Evolutionary conservation across 768 basidiomycete genomes (phyloP), one percentile per base, ranked within the genome.

Genomic region (Leccinellum luteum): DNA sequence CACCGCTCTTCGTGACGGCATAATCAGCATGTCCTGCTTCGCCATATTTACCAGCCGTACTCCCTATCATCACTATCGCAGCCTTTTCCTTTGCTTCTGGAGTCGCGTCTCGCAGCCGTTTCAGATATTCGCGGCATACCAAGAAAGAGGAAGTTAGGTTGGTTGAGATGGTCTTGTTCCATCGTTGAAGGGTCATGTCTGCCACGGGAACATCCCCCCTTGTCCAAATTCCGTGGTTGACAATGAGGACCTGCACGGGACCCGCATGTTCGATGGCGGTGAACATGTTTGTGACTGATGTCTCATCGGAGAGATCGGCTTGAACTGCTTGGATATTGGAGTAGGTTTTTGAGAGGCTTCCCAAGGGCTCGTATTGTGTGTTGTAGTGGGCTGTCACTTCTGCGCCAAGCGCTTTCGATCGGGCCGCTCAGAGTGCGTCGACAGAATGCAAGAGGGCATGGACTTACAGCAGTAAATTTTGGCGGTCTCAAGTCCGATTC

Each of bases 371-470:
- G 17, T 69, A 61, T 51, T 80, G 84, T 8, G 81, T 78, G 67
- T 87, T 84, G 69, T 85, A 91, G 65, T 90, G 86, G 0, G 87
- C 87, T 0, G 86, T 84, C 10, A 91, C 87, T 52, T 78, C 79
- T 0, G 89, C 86, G 9, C 86, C 87, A 61, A 86, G 85, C 44
- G 84, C 89, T 90, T 66, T 25, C 23, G 21, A 19, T 28, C 15
- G 9, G 10, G 15, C 17, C 9, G 10, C 6, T 57, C 35, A 57
- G 54, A 45, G 1, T 19, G 21, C 5, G 9, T 13, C 2, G 28
- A 47, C 5, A 25, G 41, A n/a, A 32, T 4, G n/a, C 6, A 6
- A 6, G 23, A 2, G 23, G 0, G 17, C 0, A 1, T 12, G 51
- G 28, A 73, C 76, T 66, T 57, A 84, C 87, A 76, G 31, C 85